Percentiles rank a stretch among this genome's conserved stretches.
These are phyloP conservation scores for Dentipellis sp. DNA, from an alignment of 768 basidiomycete genomes.

Conservation along the genomic window DNA sequence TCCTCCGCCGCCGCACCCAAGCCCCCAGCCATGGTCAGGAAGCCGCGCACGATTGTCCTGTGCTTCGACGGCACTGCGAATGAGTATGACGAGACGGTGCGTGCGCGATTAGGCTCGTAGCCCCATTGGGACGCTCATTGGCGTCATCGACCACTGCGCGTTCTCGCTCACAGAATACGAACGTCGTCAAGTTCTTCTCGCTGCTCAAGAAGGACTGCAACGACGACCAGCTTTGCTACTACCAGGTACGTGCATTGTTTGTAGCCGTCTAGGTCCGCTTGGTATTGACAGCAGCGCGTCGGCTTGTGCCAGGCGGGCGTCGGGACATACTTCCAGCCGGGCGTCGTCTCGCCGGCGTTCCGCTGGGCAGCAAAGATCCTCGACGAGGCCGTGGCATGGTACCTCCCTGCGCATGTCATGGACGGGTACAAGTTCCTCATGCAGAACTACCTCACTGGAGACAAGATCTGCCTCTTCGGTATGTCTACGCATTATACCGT, in stretches of 20 bases:
- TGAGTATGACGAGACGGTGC: not conserved
- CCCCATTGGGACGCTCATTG: not conserved
- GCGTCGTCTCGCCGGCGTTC: conserved; percentile 55
- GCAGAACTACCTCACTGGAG: conserved; percentile 66
- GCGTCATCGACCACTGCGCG: not conserved
- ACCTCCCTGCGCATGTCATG: conserved; percentile 61
- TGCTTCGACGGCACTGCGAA: conserved; percentile 14
- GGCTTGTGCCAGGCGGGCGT: conserved; percentile 31
- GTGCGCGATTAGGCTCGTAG: not conserved
- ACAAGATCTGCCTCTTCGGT: conserved; percentile 72
- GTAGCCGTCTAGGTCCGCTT: conserved; percentile 4
- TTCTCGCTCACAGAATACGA: conserved; percentile 26
- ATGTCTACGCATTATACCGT: too few relatives aligned
- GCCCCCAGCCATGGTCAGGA: not conserved
- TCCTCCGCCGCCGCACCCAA: not conserved
- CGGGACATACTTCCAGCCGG: conserved; percentile 47
- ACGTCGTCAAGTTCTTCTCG: conserved; percentile 29
- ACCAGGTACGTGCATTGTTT: conserved; percentile 43
- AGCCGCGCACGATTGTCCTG: conserved; percentile 9
- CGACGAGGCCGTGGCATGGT: conserved; percentile 73
- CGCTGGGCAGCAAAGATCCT: conserved; percentile 48
- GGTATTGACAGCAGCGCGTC: not conserved
- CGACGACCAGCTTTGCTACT: conserved; percentile 40
- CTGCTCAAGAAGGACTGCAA: conserved; percentile 28
- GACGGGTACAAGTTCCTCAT: conserved; percentile 73